These are phyloP conservation scores for Trichosporon coremiiforme DNA, from an alignment of 1,284 basidiomycete genomes.

Conservation along the genomic window DNA sequence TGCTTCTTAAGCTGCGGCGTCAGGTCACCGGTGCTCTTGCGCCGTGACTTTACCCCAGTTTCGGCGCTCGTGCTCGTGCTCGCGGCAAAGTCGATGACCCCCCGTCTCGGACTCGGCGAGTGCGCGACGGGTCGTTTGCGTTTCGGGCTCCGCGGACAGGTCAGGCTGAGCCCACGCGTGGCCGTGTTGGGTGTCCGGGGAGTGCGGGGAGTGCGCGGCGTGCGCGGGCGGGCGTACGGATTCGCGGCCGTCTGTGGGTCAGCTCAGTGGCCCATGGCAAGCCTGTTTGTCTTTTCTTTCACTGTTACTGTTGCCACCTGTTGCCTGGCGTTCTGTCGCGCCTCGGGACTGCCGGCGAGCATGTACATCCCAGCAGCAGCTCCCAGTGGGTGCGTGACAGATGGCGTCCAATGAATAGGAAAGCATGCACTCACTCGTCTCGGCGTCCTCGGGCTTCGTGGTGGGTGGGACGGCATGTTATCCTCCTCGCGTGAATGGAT, in stretches of 20 bases:
- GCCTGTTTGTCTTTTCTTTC: neutral
- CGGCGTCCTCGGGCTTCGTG: conserved; percentile 10
- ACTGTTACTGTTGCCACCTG: too few relatives aligned
- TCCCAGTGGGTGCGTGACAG: neutral
- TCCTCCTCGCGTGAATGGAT: neutral
- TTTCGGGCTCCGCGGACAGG: conserved; percentile 9
- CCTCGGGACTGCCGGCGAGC: neutral
- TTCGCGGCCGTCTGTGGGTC: neutral
- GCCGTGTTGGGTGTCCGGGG: conserved; percentile 9
- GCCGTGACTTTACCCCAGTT: neutral
- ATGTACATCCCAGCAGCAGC: neutral
- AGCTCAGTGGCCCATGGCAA: neutral
- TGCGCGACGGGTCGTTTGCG: neutral
- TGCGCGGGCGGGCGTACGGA: conserved; percentile 11
- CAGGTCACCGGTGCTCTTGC: neutral
- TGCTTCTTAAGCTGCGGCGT: conserved; percentile 8
- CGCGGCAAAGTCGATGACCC: conserved; percentile 7
- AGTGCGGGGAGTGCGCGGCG: neutral
- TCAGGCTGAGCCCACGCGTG: neutral
- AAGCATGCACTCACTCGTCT: neutral
- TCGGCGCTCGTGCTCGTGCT: neutral
- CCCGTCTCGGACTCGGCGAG: neutral
- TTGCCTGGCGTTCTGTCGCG: too few relatives aligned
- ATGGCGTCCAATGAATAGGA: neutral
- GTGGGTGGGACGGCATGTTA: conserved; percentile 9